A percentile compares a stretch with the other conserved stretches of the same genome.
Evolutionary conservation across 495 filamentous ascomycete genomes (phyloP).

Genomic region (Patellaria atrata): DNA sequence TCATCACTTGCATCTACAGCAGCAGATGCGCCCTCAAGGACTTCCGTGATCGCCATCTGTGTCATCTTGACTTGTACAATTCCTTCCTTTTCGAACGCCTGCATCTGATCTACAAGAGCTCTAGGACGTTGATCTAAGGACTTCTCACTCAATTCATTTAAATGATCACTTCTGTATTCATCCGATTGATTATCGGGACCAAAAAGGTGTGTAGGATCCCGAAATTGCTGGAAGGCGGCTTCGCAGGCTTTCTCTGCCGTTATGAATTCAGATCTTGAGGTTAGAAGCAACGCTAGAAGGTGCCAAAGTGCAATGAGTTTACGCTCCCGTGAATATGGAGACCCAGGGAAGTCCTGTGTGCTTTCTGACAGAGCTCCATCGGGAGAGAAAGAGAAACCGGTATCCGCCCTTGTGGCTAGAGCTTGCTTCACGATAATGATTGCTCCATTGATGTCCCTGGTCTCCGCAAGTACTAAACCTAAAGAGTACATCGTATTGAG

Average conservation of each 20-base stretch:
- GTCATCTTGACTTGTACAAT: constrained; percentile 91
- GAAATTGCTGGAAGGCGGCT: constrained; percentile 79
- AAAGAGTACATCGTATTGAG: constrained; percentile 65
- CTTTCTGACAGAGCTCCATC: constrained; percentile 23
- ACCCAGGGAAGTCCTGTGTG: too few relatives aligned
- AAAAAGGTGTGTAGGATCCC: constrained; percentile 21
- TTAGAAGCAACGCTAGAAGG: constrained; percentile 69
- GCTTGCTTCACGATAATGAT: constrained; percentile 61
- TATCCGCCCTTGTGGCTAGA: constrained; percentile 24
- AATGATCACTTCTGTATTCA: constrained; percentile 17
- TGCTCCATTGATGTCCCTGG: constrained; percentile 57
- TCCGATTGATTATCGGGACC: constrained; percentile 15
- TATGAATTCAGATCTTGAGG: constrained; percentile 70
- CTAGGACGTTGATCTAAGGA: not conserved
- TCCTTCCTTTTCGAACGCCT: constrained; percentile 59
- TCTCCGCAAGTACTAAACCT: constrained; percentile 66
- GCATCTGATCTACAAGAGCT: constrained; percentile 56
- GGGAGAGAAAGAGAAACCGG: constrained; percentile 17
- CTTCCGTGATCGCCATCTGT: constrained; percentile 69
- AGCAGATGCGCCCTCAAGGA: constrained; percentile 62
- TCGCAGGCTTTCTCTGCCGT: constrained; percentile 69
- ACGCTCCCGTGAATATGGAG: constrained; percentile 33
- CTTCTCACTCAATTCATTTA: constrained; percentile 12
- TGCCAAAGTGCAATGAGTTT: constrained; percentile 66
- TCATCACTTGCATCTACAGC: constrained; percentile 76